Percentiles rank a stretch among this genome's conserved stretches.
Evolutionary conservation across 2,329 filamentous ascomycete species (phyloP).

Genomic region (Talaromyces albobiverticillius): DNA sequence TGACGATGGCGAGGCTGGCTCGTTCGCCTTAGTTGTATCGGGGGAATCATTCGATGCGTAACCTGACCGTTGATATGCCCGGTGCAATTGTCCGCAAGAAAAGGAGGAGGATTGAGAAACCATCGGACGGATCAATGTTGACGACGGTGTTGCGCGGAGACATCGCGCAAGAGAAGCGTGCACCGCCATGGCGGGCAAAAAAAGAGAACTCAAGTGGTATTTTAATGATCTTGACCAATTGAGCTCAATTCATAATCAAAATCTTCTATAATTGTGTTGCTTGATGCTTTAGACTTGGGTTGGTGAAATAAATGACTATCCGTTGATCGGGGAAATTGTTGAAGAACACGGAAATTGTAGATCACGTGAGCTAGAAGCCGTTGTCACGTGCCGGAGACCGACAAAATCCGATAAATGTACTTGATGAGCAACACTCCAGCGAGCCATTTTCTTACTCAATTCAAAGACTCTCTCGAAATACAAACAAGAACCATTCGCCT

Average conservation of each 20-base stretch:
- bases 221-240: background rate
- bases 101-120: background rate
- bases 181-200: constrained; percentile 11
- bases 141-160: constrained; percentile 5
- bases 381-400: too few species aligned
- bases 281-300: background rate
- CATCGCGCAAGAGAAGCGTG: constrained; percentile 9
- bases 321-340: background rate
- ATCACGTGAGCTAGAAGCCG: constrained; percentile 18
- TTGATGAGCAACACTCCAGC: too few species aligned
- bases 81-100: background rate
- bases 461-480: too few species aligned
- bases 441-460: too few species aligned
- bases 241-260: background rate
- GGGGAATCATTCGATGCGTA: background rate
- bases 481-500: too few species aligned
- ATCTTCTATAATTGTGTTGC: background rate
- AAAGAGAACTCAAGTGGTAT: background rate
- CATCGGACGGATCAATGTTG: background rate
- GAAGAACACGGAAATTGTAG: constrained; percentile 21
- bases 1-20: background rate
- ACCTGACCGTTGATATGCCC: background rate
- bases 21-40: background rate
- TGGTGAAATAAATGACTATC: background rate
- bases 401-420: too few species aligned